Conservation (phyloP, 2,329 filamentous ascomycete genomes). For the Delphinella strobiligena region DNA sequence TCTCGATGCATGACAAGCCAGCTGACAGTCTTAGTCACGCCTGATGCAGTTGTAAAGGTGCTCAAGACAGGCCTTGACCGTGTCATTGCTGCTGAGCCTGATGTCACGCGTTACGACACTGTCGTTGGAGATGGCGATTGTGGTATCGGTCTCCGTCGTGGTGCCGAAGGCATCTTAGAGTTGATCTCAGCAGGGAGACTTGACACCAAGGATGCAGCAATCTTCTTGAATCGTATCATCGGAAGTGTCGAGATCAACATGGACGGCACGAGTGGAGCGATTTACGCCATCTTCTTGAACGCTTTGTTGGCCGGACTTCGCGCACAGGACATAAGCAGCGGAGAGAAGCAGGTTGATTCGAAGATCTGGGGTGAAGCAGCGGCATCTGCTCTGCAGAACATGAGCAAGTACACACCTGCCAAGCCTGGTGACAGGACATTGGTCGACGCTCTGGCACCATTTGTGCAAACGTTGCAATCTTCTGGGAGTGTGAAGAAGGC, state of each 20-base stretch:
- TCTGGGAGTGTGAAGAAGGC: slow-evolving; percentile 59
- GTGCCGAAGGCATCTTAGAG: slow-evolving; percentile 53
- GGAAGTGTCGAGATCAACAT: slow-evolving; percentile 55
- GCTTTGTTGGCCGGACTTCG: slow-evolving; percentile 60
- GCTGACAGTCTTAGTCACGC: slow-evolving; percentile 34
- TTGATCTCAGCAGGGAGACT: slow-evolving; percentile 28
- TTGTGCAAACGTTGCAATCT: slow-evolving; percentile 58
- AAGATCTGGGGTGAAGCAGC: slow-evolving; percentile 56
- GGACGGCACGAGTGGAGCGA: slow-evolving; percentile 65
- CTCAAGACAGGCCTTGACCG: slow-evolving; percentile 46
- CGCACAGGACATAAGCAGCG: slow-evolving; percentile 34
- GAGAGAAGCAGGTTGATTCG: slow-evolving; percentile 22
- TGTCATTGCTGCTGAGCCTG: slow-evolving; percentile 52
- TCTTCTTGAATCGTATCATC: slow-evolving; percentile 49
- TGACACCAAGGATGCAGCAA: slow-evolving; percentile 42
- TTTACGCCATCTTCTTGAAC: slow-evolving; percentile 84
- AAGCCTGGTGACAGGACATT: slow-evolving; percentile 80
- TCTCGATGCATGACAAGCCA: not conserved
- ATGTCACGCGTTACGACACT: slow-evolving; percentile 59
- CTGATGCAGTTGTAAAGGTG: slow-evolving; percentile 36
- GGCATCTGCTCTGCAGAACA: slow-evolving; percentile 53
- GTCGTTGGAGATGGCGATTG: slow-evolving; percentile 87
- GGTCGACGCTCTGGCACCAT: slow-evolving; percentile 80
- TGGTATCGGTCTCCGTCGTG: slow-evolving; percentile 72
- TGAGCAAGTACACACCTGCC: slow-evolving; percentile 80